Evolutionary conservation across 129 eudicot genomes (phyloP).

Genomic region (Pseudognaphalium luteoalbum): DNA sequence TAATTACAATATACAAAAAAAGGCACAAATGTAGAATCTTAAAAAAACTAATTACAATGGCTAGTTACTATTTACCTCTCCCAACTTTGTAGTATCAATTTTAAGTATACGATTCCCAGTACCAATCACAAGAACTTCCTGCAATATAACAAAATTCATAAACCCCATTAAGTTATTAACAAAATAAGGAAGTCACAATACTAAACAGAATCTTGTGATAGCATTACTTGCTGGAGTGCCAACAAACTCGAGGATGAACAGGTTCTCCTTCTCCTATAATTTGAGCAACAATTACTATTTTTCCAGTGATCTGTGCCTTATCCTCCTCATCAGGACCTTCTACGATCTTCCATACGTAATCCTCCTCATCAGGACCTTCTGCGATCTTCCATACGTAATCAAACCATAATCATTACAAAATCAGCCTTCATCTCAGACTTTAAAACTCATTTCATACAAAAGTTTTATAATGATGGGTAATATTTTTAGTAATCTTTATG

Average conservation of each 20-base stretch:
- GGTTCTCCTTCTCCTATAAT: slow-evolving; percentile 76
- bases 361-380: too few species aligned
- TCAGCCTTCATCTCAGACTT: too few species aligned
- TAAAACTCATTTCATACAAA: too few species aligned
- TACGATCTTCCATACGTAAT: slow-evolving; percentile 85
- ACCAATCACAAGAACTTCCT: slow-evolving; percentile 95
- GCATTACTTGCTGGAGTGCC: slow-evolving; percentile 92
- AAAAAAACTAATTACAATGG: not conserved
- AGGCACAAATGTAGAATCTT: not conserved
- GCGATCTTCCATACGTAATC: too few species aligned
- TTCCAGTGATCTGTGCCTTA: slow-evolving; percentile 83
- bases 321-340: slow-evolving; percentile 93
- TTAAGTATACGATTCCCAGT: slow-evolving; percentile 68
- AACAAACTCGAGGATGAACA: slow-evolving; percentile 95
- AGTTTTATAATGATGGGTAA: too few species aligned
- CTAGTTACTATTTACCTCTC: slow-evolving; percentile 45
- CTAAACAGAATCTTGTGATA: not conserved
- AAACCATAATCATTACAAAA: too few species aligned
- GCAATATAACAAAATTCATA: slow-evolving; percentile 6
- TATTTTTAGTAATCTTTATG: too few species aligned
- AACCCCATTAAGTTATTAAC: not conserved
- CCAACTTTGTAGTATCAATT: slow-evolving; percentile 94
- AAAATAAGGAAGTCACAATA: not conserved
- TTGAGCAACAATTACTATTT: slow-evolving; percentile 71
- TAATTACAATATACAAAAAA: not conserved